Evolutionary conservation across 2,329 filamentous ascomycete species (phyloP), one percentile per base, ranked within the genome.

Genomic region (Calycina marina): DNA sequence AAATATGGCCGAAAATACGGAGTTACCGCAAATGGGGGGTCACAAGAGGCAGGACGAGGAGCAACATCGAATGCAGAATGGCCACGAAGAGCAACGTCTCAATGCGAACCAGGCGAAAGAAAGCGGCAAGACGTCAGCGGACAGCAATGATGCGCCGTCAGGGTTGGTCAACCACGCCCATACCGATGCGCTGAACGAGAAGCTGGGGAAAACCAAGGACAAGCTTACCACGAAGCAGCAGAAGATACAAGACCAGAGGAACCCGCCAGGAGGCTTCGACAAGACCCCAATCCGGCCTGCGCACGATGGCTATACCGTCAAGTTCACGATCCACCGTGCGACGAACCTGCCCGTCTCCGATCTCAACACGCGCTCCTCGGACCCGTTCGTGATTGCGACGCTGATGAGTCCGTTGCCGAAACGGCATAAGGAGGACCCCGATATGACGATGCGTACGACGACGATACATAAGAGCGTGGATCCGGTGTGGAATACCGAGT

Each of bases 341-440:
- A 62, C 63, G 39, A 85, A 93, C 51, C 69, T 96, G 3, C 84
- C 88, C 2, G 70, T 82, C 28, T 81, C 79, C 35, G 88, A 96
- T 56, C 61, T 93, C 45, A 69, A 72, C 47, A 73, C 74, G 8
- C 65, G 78, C 18, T 79, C 83, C 3, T 83, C 84, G 3, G 88
- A 96, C 52, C 85, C 88, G 0, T 96, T 76, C 51, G 61, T 93
- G 24, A 59, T 71, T 10, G 82, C 83, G 18, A 80, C 82, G n/a
- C 61, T 94, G 36, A 74, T 79, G 5, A 42, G 45, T 2, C 60
- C 65, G 12, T 59, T 84, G n/a, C 74, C 73, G 0, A 75, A 70
- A 44, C 64, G 84, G 20, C 84, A 93, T 58, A 88, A 88, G 54
- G 82, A 93, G 50, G 85, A 94, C 49, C 80, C 85, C 0, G 66